These are phyloP conservation scores for Fagus sylvatica DNA, from an alignment of 306 rosid species.

Conservation along the genomic window DNA sequence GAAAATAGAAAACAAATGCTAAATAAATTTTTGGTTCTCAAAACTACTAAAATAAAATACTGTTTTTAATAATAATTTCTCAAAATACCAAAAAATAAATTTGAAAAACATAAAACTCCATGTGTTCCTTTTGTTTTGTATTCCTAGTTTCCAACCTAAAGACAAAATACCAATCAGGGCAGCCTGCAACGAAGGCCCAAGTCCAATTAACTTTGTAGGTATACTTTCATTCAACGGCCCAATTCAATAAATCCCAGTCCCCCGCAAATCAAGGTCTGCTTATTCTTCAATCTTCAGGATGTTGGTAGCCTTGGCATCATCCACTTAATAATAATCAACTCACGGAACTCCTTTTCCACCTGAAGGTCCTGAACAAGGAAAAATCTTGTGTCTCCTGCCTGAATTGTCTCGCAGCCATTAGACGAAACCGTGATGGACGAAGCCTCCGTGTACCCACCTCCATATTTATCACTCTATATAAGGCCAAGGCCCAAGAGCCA, in stretches of 20 bases:
- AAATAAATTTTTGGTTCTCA: no score
- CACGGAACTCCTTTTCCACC: constrained; percentile 13
- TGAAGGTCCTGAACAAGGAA: background rate
- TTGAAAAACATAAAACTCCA: no score
- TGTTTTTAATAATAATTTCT: no score
- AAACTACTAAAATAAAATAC: no score
- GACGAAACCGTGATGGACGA: background rate
- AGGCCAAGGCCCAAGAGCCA: background rate
- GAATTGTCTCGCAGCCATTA: constrained; percentile 7
- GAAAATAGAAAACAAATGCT: no score
- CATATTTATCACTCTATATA: constrained; percentile 28
- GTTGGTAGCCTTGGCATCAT: background rate
- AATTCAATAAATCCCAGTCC: background rate
- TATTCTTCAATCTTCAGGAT: background rate
- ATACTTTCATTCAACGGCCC: background rate
- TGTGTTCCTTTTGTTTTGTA: no score
- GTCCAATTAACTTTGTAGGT: background rate
- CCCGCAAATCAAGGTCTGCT: background rate
- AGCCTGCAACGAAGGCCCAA: background rate
- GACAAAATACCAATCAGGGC: background rate
- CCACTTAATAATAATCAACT: no score
- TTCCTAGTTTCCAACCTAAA: no score
- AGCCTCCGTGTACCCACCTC: background rate
- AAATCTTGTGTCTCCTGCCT: background rate
- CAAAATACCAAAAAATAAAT: no score